Evolutionary conservation across 2,329 filamentous ascomycete genomes (phyloP), one percentile per base, ranked within the genome.

Genomic region (Trichoderma sp.): DNA sequence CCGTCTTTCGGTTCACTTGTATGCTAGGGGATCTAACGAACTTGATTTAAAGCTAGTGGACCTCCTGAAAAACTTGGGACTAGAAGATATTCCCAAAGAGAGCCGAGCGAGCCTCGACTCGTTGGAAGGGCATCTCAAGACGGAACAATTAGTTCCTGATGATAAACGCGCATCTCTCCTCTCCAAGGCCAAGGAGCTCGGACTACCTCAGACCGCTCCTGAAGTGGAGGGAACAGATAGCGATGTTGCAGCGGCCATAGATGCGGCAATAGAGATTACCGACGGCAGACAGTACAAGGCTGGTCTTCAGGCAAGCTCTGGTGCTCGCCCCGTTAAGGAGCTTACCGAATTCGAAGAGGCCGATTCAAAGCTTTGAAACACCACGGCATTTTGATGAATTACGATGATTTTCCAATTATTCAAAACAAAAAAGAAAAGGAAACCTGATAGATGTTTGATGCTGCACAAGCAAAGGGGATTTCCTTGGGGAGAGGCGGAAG

Each of bases 321-420:
- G 93, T 1, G 89, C 94, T 2, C 86, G 86, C 73, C 88, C 95
- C 0, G 88, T 93, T 34, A 91, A 88, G 78, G 92, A 96, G 75
- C 81, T 98, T 70, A 91, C 87, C 73, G 92, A 94, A 77, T 98
- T 95, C 81, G 93, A 97, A 79, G 95, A 98, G 72, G 85, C 91
- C 72, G 93, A 93, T 74, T 84, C 93, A 15, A 98, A 98, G 84
- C 86, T 98, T 71, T 95, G 71, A 74, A 20, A 39, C 15, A 15
- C 20, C 0, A 6, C 39, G 70, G 20, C 13, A 28, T 43, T 53
- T 39, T 70, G 71, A 57, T 26, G 62, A 58, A 32, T 58, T 53
- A 72, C 23, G 65, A 66, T 36, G 69, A 61, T 26, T 71, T 71
- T 43, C 57, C 58, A 58, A 61, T 47, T 55, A 32, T 65, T 57